A percentile compares a stretch with the other conserved stretches of the same genome.
Conservation (phyloP, 2,329 filamentous ascomycete genomes). For the Microcyclospora tardicrescens region DNA sequence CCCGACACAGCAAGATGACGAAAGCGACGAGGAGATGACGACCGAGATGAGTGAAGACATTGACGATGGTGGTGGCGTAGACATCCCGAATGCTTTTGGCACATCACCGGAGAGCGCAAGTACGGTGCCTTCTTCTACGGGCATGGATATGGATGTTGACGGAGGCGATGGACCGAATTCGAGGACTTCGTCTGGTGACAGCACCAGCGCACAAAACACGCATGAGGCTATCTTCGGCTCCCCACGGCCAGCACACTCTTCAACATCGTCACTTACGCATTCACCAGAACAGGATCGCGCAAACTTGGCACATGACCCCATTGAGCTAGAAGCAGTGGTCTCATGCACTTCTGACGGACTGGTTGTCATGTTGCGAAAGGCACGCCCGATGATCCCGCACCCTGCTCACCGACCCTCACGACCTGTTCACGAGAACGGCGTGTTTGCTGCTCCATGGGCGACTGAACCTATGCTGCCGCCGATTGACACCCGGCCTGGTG, state of each 20-base stretch:
- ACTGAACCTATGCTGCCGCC: slow-evolving; percentile 46
- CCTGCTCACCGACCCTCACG: slow-evolving; percentile 35
- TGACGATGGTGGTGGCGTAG: slow-evolving; percentile 36
- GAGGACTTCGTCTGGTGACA: slow-evolving; percentile 35
- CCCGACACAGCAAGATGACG: slow-evolving; percentile 20
- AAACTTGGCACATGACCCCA: slow-evolving; percentile 25
- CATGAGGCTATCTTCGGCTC: slow-evolving; percentile 34
- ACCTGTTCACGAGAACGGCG: slow-evolving; percentile 43
- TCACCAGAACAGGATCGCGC: slow-evolving; percentile 16
- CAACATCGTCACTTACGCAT: slow-evolving; percentile 18
- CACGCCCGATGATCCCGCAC: slow-evolving; percentile 55
- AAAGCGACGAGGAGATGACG: slow-evolving; percentile 34
- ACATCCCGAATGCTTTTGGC: slow-evolving; percentile 26
- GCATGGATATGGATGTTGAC: slow-evolving; percentile 24
- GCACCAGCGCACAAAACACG: slow-evolving; percentile 27
- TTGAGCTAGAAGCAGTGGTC: slow-evolving; percentile 79
- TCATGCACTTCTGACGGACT: slow-evolving; percentile 82
- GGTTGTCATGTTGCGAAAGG: slow-evolving; percentile 65
- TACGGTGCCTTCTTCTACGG: slow-evolving; percentile 19
- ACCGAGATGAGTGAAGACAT: slow-evolving; percentile 36
- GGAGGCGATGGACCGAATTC: slow-evolving; percentile 12
- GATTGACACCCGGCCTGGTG: slow-evolving; percentile 22
- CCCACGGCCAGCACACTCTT: slow-evolving; percentile 25
- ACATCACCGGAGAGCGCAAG: slow-evolving; percentile 7
- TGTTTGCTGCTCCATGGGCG: slow-evolving; percentile 74